phyloP scores from a whole-genome alignment of 441 rosid genomes.

The Erodium trifolium region DNA sequence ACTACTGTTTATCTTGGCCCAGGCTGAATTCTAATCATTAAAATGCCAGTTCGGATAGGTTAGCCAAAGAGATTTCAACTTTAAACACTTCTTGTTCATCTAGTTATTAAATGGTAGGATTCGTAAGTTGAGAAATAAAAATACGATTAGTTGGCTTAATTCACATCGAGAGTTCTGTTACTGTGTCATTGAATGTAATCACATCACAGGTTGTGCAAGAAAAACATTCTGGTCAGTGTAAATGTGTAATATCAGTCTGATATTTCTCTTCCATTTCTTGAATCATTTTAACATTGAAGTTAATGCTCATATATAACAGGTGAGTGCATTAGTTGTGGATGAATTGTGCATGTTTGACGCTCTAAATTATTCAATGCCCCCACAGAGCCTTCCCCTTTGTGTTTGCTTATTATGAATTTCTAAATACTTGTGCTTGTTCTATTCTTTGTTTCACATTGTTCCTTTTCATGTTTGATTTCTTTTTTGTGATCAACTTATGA shows the following conservation, averaged over 20 bases:
- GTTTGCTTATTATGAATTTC: background rate
- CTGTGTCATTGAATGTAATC: background rate
- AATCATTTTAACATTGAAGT: background rate
- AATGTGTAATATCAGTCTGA: background rate
- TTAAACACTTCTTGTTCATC: background rate
- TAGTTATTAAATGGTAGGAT: slow-evolving; percentile 8
- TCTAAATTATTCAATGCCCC: background rate
- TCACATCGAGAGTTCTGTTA: slow-evolving; percentile 1
- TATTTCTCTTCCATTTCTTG: slow-evolving; percentile 6
- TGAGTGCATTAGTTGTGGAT: background rate
- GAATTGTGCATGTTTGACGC: background rate
- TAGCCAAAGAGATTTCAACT: slow-evolving; percentile 6
- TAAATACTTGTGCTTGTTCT: background rate
- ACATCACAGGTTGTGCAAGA: background rate
- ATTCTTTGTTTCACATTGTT: slow-evolving; percentile 12
- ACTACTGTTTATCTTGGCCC: slow-evolving; percentile 3
- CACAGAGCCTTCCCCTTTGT: slow-evolving; percentile 5
- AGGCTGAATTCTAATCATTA: background rate
- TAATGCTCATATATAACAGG: background rate
- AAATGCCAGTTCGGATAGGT: background rate
- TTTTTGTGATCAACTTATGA: slow-evolving; percentile 11
- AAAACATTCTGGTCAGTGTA: background rate
- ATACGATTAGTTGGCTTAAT: background rate
- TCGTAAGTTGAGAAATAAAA: slow-evolving; percentile 12
- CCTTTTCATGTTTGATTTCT: slow-evolving; percentile 6